Evolutionary conservation across 768 basidiomycete species (phyloP).

Genomic region (Amanita fuliginea): DNA sequence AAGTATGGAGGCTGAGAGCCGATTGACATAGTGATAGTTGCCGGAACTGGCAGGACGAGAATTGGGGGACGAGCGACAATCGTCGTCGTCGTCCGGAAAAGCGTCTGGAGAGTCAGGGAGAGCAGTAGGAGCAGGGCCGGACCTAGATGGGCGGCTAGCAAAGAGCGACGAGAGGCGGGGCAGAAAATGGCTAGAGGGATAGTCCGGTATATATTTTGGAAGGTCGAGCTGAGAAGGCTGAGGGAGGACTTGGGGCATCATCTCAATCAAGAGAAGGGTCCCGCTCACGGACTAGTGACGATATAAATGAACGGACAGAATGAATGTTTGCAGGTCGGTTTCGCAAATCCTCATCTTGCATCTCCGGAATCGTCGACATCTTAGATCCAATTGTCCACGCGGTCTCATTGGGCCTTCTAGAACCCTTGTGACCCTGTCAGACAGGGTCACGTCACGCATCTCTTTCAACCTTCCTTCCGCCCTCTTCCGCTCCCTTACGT

Average conservation of each 20-base stretch:
- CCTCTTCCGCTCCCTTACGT: background rate
- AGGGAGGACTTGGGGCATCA: conserved; percentile 16
- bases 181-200: conserved; percentile 7
- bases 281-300: conserved; percentile 1
- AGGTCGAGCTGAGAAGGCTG: conserved; percentile 14
- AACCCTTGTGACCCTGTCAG: conserved; percentile 10
- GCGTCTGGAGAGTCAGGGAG: conserved; percentile 18
- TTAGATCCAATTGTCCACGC: conserved; percentile 20
- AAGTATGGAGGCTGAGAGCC: conserved; percentile 18
- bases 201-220: conserved; percentile 15
- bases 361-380: conserved; percentile 20
- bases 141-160: conserved; percentile 1
- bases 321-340: conserved; percentile 6
- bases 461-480: conserved; percentile 13
- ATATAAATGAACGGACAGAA: conserved; percentile 13
- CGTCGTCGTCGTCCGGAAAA: conserved; percentile 25
- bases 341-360: conserved; percentile 8
- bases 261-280: conserved; percentile 9
- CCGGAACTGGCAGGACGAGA: conserved; percentile 19
- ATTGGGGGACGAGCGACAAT: conserved; percentile 16
- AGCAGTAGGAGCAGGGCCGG: conserved; percentile 15
- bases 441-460: conserved; percentile 14
- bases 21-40: conserved; percentile 21
- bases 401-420: conserved; percentile 15
- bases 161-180: conserved; percentile 14